Percentiles rank a stretch among this genome's conserved stretches.
Evolutionary conservation across 139 green algal species (phyloP).

Genomic region (Micromonas commoda): DNA sequence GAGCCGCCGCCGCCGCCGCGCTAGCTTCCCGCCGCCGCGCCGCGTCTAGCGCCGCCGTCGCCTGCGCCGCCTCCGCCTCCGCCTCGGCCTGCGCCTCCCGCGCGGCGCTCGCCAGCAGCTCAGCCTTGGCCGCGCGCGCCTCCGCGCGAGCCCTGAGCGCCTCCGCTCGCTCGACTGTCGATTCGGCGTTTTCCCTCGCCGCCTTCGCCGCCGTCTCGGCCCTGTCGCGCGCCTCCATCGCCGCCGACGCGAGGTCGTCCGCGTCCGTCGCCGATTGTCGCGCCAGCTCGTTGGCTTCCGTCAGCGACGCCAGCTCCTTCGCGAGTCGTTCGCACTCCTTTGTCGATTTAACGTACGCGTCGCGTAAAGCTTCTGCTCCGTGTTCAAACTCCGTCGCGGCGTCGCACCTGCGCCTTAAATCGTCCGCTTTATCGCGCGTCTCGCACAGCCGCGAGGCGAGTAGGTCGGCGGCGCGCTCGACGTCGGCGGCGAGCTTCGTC

Average conservation of each 20-base stretch:
- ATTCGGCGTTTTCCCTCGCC: too few relatives aligned
- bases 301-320: neutral
- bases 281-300: neutral
- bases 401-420: neutral
- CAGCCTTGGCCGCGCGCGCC: too few relatives aligned
- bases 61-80: neutral
- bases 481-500: neutral
- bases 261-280: too few relatives aligned
- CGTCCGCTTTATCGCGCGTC: neutral
- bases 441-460: neutral
- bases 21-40: neutral
- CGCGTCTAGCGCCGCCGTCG: neutral
- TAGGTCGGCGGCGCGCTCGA: neutral
- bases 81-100: neutral
- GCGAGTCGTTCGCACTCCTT: neutral
- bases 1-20: too few relatives aligned
- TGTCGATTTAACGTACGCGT: neutral
- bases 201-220: too few relatives aligned
- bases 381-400: neutral
- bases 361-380: neutral
- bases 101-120: too few relatives aligned
- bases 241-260: too few relatives aligned
- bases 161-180: too few relatives aligned
- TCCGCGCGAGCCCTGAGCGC: too few relatives aligned
- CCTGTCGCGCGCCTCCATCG: too few relatives aligned